Base-by-base conservation (phyloP, 2,329 filamentous ascomycete species). In the Botrytis pseudocinerea region DNA sequence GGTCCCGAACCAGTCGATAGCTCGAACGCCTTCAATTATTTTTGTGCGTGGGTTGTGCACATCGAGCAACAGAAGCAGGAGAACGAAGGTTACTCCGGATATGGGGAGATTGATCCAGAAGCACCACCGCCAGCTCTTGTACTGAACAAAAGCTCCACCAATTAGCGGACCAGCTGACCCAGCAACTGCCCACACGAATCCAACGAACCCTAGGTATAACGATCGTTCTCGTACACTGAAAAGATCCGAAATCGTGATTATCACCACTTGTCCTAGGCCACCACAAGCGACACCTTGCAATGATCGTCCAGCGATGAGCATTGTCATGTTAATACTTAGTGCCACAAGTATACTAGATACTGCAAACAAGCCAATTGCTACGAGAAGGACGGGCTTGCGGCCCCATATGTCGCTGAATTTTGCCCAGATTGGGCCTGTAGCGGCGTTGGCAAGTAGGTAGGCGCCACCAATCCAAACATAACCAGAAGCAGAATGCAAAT, bases 201-300 rank as follows among this genome's bases (percentile, higher is more conserved):
- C 89, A 73, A 91, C 83, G 72, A 88, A 82, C 40, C 87, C 89
- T 78, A 89, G 90, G 79, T 89, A 91, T 73, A 88, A 85, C 25
- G 87, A 86, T 70, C 90, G 86, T 51, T 86, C 82, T 60, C 76
- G 69, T 82, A 91, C 85, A 72, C 87, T 88, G 82, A 91, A 91
- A 48, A 92, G 78, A 80, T 92, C 90, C 7, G 86, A 86, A 71
- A 70, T 63, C 4, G 32, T 38, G 32, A 70, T 70, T 10, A 40
- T 61, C 20, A 63, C 54, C 16, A 70, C 28, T 32, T 32, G 35
- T 12, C 38, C 51, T n/a, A 63, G 22, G 9, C 69, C 69, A 92
- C 90, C 90, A 40, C 87, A 89, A 25, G 89, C 90, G 66, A 88
- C 83, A 77, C 90, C 90, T 79, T 92, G 90, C 60, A 92, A 83